Conservation (phyloP, 352 stramenopile genomes). For the Globisporangium megalacanthum region DNA sequence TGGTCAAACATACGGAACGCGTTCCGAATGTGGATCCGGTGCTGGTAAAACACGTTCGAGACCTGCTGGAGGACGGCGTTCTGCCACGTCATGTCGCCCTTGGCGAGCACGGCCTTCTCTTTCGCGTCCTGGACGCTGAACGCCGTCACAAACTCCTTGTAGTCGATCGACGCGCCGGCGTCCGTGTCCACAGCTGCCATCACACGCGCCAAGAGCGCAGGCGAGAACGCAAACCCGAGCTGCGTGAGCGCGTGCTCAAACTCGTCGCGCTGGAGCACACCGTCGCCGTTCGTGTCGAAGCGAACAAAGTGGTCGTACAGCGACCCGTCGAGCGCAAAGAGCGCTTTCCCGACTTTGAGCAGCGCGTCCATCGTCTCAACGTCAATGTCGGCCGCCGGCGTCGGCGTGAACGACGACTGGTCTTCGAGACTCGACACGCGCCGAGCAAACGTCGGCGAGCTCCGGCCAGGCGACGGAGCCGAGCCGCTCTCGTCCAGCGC, state of each 20-base stretch:
- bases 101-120: conserved; percentile 45
- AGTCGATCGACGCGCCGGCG: conserved; percentile 86
- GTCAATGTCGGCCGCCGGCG: conserved; percentile 57
- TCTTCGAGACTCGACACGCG: conserved; percentile 58
- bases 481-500: conserved; percentile 12
- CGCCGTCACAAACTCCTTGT: conserved; percentile 90
- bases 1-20: conserved; percentile 92
- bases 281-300: conserved; percentile 83
- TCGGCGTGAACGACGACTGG: conserved; percentile 51
- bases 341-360: conserved; percentile 67
- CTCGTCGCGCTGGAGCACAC: conserved; percentile 71
- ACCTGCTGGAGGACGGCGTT: conserved; percentile 91
- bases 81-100: conserved; percentile 84
- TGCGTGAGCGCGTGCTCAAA: conserved; percentile 68
- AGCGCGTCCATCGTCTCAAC: conserved; percentile 79
- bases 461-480: conserved; percentile 3
- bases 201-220: conserved; percentile 60
- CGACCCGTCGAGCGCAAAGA: conserved; percentile 69
- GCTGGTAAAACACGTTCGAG: conserved; percentile 93
- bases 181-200: conserved; percentile 87
- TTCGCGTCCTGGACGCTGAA: conserved; percentile 84
- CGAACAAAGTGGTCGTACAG: conserved; percentile 79
- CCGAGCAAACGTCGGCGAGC: conserved; percentile 31
- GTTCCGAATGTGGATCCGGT: conserved; percentile 90
- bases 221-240: conserved; percentile 58